Conservation (phyloP, 176 grass and related monocot species). For the Carex parvula region DNA sequence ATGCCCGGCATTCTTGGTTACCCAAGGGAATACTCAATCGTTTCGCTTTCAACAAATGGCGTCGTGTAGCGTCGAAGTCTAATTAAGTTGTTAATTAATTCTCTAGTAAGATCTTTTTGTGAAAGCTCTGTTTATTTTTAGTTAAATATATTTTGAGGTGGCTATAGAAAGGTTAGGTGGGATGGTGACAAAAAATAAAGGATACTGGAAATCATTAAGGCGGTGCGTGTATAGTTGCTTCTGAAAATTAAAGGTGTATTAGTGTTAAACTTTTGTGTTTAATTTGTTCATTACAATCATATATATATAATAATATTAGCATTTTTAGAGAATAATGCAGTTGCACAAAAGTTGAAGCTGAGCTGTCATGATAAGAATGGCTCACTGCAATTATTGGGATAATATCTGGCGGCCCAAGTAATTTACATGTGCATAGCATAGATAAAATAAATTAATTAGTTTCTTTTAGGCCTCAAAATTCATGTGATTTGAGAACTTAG, state of each 20-base stretch:
- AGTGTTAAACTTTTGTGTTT: neutral
- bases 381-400: neutral
- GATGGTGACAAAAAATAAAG: conserved; percentile 26
- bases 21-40: conserved; percentile 2
- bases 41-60: conserved; percentile 54
- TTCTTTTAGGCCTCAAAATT: neutral
- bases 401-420: neutral
- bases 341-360: neutral
- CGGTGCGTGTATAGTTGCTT: conserved; percentile 25
- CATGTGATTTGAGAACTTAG: conserved; percentile 10
- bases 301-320: neutral
- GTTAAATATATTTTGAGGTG: conserved; percentile 12
- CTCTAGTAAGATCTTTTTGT: conserved; percentile 3
- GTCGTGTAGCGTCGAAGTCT: conserved; percentile 62
- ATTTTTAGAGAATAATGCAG: conserved; percentile 2
- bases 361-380: conserved; percentile 9
- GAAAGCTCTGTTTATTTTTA: conserved; percentile 1
- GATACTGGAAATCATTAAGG: conserved; percentile 12
- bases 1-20: conserved; percentile 55
- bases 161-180: conserved; percentile 15
- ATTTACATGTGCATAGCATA: neutral
- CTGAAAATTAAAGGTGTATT: conserved; percentile 19
- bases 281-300: neutral
- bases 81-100: neutral
- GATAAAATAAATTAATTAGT: no score